Evolutionary conservation across 495 filamentous ascomycete genomes (phyloP).

Genomic region (Penicillium lagena): DNA sequence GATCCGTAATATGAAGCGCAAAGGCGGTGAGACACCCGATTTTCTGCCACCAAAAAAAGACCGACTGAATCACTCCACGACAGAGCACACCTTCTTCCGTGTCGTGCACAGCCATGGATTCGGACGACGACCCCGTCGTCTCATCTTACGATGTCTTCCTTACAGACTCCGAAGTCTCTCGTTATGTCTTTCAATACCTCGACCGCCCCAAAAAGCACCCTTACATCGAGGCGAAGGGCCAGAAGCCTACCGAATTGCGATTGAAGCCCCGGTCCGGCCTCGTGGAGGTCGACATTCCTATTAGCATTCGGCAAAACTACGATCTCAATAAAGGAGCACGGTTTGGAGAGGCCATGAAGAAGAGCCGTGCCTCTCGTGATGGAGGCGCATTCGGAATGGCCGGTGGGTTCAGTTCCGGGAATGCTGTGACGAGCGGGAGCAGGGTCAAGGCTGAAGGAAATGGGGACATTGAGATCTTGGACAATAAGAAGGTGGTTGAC

Average conservation of each 20-base stretch:
- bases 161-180: constrained; percentile 42
- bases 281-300: constrained; percentile 68
- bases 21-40: too few species aligned
- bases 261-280: constrained; percentile 63
- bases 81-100: too few species aligned
- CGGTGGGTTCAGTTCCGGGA: constrained; percentile 48
- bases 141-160: constrained; percentile 58
- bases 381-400: constrained; percentile 54
- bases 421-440: constrained; percentile 10
- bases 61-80: too few species aligned
- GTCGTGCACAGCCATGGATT: constrained; percentile 12
- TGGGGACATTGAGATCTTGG: constrained; percentile 32
- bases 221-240: constrained; percentile 47
- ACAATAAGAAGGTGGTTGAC: constrained; percentile 31
- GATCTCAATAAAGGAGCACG: constrained; percentile 56
- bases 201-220: constrained; percentile 40
- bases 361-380: constrained; percentile 45
- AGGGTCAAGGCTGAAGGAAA: constrained; percentile 32
- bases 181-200: constrained; percentile 68
- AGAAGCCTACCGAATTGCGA: constrained; percentile 54
- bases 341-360: constrained; percentile 62
- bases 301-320: constrained; percentile 56
- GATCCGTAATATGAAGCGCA: too few species aligned
- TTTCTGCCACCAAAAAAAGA: too few species aligned
- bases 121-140: constrained; percentile 47